Conservation (phyloP, 352 stramenopile species). For the Detonula confervacea region DNA sequence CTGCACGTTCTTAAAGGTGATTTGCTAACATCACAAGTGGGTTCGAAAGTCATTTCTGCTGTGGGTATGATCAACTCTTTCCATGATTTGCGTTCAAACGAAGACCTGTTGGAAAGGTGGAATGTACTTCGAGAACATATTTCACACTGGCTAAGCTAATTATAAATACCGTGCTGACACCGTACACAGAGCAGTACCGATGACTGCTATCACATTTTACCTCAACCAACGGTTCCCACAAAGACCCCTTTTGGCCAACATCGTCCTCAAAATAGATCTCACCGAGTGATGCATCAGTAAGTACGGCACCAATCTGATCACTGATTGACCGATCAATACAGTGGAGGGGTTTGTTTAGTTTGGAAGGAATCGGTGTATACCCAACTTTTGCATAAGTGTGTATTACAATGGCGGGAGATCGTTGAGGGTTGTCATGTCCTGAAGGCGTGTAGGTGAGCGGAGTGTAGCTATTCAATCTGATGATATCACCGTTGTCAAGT, state of each 20-base stretch:
- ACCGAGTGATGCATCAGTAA: too few species aligned
- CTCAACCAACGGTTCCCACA: not conserved
- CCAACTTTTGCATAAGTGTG: not conserved
- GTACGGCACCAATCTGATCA: not conserved
- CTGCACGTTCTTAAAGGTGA: constrained; percentile 45
- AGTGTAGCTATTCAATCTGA: not conserved
- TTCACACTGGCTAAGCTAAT: constrained; percentile 22
- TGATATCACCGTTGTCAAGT: not conserved
- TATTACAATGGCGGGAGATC: not conserved
- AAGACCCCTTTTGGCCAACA: too few species aligned
- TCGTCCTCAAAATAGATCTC: too few species aligned
- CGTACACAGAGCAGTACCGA: constrained; percentile 2
- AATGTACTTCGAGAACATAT: constrained; percentile 42
- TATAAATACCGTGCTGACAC: constrained; percentile 3
- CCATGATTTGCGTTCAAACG: constrained; percentile 23
- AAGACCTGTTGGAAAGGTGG: constrained; percentile 38
- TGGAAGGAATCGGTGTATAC: not conserved
- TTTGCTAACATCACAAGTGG: constrained; percentile 35
- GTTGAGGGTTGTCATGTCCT: not conserved
- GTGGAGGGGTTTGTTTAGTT: not conserved
- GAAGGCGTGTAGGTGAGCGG: not conserved
- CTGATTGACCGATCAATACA: not conserved
- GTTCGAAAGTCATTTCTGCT: constrained; percentile 40
- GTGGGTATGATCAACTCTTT: constrained; percentile 51
- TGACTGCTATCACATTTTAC: not conserved